Conservation (phyloP, 305 asterid genomes). For the Fraxinus greggii region DNA sequence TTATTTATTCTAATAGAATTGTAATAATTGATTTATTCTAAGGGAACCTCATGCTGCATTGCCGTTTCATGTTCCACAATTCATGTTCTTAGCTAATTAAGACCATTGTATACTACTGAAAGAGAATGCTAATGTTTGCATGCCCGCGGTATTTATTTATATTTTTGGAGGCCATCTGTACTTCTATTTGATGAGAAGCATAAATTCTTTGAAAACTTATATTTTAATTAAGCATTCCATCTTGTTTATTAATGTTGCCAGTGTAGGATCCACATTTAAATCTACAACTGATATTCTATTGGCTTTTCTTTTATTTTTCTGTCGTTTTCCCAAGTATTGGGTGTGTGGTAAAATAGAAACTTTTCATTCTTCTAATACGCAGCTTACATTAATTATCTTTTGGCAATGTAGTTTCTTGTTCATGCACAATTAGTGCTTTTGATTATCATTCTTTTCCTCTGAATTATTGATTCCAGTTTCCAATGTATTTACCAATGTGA, state of each 20-base stretch:
- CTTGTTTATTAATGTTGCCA: background rate
- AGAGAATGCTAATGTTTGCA: background rate
- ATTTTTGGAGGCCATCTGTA: background rate
- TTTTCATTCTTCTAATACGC: background rate
- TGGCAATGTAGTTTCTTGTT: background rate
- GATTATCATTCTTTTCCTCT: background rate
- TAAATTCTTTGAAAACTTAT: background rate
- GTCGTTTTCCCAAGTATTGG: background rate
- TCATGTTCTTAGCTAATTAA: background rate
- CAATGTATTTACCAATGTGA: background rate
- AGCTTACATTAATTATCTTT: background rate
- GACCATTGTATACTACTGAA: background rate
- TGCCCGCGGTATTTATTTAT: background rate
- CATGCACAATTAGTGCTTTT: slow-evolving; percentile 1
- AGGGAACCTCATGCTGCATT: background rate
- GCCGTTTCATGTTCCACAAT: background rate
- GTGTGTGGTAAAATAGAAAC: background rate
- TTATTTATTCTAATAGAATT: background rate
- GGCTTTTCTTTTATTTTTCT: background rate
- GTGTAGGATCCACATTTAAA: background rate
- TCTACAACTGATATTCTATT: background rate
- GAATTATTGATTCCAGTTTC: background rate
- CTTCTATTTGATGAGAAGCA: background rate
- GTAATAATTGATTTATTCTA: background rate
- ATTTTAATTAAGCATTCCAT: background rate